Evolutionary conservation across 1,284 basidiomycete genomes (phyloP).

Genomic region (Irpex sp.): DNA sequence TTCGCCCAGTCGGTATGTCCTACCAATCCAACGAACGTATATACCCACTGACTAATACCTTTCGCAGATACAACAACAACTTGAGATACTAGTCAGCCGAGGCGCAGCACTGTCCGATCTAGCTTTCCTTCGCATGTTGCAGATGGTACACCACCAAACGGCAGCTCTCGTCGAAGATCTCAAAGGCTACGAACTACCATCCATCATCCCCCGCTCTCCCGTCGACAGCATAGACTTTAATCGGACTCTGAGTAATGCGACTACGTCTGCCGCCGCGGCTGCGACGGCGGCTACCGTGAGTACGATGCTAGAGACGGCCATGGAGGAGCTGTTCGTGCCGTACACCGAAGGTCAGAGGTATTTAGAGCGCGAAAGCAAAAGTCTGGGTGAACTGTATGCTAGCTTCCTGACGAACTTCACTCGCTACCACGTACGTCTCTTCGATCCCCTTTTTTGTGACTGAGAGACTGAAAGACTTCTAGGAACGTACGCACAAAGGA

Average conservation of each 20-base stretch:
- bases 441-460: not conserved
- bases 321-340: constrained; percentile 95
- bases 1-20: constrained; percentile 91
- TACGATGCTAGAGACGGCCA: constrained; percentile 87
- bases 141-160: constrained; percentile 81
- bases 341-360: constrained; percentile 92
- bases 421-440: constrained; percentile 74
- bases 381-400: constrained; percentile 79
- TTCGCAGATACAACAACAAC: constrained; percentile 85
- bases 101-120: constrained; percentile 78
- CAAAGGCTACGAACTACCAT: constrained; percentile 84
- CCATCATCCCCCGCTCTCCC: constrained; percentile 55
- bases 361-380: constrained; percentile 88
- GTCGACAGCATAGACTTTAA: constrained; percentile 57
- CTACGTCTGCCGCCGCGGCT: constrained; percentile 31
- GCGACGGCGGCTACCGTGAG: constrained; percentile 58
- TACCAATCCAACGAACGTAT: not conserved
- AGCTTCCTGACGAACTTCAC: constrained; percentile 75
- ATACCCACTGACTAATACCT: not conserved
- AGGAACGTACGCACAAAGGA: constrained; percentile 75
- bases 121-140: constrained; percentile 87
- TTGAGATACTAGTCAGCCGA: constrained; percentile 79
- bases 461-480: constrained; percentile 7
- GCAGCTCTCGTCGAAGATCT: constrained; percentile 86
- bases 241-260: constrained; percentile 42